phyloP scores from a whole-genome alignment of 768 basidiomycete genomes.

The Tubosaeta sp. region DNA sequence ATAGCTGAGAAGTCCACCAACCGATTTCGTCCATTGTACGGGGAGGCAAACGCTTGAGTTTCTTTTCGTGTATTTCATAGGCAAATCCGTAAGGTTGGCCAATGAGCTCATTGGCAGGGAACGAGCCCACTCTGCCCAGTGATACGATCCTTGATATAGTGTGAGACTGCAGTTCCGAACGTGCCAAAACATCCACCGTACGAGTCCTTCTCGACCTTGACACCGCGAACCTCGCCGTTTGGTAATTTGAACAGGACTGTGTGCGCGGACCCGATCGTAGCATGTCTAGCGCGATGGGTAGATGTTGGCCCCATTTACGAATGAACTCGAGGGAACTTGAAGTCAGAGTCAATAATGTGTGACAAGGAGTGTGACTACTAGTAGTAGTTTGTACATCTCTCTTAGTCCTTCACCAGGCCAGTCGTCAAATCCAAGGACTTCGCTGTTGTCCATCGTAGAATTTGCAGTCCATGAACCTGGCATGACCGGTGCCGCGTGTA shows the following conservation, averaged over 20 bases:
- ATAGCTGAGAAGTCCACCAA: slow-evolving; percentile 28
- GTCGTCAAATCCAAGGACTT: too few species aligned
- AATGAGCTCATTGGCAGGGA: slow-evolving; percentile 72
- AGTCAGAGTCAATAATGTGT: not conserved
- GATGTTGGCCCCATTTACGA: slow-evolving; percentile 15
- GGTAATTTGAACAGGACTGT: slow-evolving; percentile 78
- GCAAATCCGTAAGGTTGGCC: slow-evolving; percentile 83
- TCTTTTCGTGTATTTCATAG: slow-evolving; percentile 79
- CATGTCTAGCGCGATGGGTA: slow-evolving; percentile 10
- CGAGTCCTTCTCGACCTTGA: slow-evolving; percentile 71
- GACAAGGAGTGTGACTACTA: too few species aligned
- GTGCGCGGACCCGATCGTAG: slow-evolving; percentile 60
- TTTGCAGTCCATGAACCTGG: too few species aligned
- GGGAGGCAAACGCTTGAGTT: slow-evolving; percentile 57
- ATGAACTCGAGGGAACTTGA: not conserved
- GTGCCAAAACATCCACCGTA: slow-evolving; percentile 35
- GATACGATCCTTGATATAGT: slow-evolving; percentile 51
- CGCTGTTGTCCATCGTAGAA: too few species aligned
- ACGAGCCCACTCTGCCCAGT: slow-evolving; percentile 84
- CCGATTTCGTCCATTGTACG: slow-evolving; percentile 75
- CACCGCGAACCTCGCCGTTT: slow-evolving; percentile 70
- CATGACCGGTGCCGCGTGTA: too few species aligned
- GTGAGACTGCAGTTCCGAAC: not conserved
- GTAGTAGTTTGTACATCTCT: too few species aligned
- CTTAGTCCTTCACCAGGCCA: too few species aligned